Conservation (phyloP, 1,284 basidiomycete genomes). For the Naganishia sp. region DNA sequence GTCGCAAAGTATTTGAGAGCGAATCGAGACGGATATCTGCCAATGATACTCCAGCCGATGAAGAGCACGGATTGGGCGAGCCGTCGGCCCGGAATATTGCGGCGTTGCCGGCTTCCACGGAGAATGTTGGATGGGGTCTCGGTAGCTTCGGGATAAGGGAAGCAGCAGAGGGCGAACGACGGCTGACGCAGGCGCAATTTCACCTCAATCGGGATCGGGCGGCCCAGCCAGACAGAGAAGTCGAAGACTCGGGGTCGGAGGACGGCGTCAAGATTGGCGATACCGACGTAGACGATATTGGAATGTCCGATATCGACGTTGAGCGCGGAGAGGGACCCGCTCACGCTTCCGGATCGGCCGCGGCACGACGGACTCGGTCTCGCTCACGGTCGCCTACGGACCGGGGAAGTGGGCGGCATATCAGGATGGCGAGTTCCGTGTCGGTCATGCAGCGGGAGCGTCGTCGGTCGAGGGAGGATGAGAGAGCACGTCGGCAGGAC, state of each 20-base stretch:
- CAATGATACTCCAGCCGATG: conserved; percentile 44
- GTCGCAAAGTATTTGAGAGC: conserved; percentile 43
- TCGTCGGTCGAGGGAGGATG: neutral
- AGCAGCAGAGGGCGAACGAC: conserved; percentile 49
- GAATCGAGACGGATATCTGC: conserved; percentile 15
- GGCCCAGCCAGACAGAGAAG: conserved; percentile 38
- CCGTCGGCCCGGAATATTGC: conserved; percentile 14
- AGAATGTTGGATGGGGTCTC: conserved; percentile 62
- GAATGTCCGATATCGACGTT: conserved; percentile 19
- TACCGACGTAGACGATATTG: conserved; percentile 15
- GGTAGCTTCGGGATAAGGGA: conserved; percentile 67
- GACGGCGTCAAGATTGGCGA: conserved; percentile 20
- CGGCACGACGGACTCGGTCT: neutral
- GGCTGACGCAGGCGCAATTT: conserved; percentile 46
- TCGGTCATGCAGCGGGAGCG: neutral
- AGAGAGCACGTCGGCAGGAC: neutral
- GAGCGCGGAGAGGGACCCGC: conserved; percentile 18
- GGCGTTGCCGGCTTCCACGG: conserved; percentile 52
- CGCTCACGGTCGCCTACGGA: conserved; percentile 22
- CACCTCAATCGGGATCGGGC: conserved; percentile 36
- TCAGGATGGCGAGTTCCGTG: neutral
- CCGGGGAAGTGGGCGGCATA: neutral
- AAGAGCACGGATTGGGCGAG: conserved; percentile 3
- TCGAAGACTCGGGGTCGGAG: conserved; percentile 25
- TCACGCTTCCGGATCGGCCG: neutral